Conservation (phyloP, 169 alveolate genomes). For the Plasmodium gaboni region DNA sequence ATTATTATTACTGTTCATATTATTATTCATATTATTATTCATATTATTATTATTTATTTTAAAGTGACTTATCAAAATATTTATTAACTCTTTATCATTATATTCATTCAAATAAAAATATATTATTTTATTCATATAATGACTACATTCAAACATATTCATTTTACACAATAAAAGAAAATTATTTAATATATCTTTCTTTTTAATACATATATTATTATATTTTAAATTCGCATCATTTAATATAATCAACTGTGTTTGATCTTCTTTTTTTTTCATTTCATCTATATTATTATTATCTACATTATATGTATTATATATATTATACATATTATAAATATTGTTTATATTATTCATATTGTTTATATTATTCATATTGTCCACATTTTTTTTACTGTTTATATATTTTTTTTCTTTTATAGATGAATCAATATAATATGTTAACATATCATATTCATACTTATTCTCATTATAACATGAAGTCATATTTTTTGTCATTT, state of each 20-base stretch:
- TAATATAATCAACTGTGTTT: not conserved
- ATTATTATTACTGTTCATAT: too few species aligned
- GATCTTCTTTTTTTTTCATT: not conserved
- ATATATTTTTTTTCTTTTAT: too few species aligned
- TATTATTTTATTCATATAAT: constrained; percentile 6
- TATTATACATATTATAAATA: too few species aligned
- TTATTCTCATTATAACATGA: too few species aligned
- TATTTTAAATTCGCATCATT: constrained; percentile 23
- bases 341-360: too few species aligned
- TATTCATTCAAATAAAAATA: constrained; percentile 40
- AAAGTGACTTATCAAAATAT: constrained; percentile 21
- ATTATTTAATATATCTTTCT: constrained; percentile 27
- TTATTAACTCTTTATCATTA: constrained; percentile 45
- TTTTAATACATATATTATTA: constrained; percentile 24
- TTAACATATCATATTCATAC: too few species aligned
- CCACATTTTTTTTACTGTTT: too few species aligned
- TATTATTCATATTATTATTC: too few species aligned
- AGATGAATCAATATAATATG: too few species aligned
- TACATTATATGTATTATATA: too few species aligned
- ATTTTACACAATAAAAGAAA: constrained; percentile 12
- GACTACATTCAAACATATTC: constrained; percentile 24
- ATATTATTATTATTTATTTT: constrained; percentile 13
- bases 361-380: too few species aligned
- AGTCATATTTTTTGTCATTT: too few species aligned
- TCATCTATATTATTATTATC: not conserved